Conservation (phyloP, 129 eudicot species). For the Logfia minima region DNA sequence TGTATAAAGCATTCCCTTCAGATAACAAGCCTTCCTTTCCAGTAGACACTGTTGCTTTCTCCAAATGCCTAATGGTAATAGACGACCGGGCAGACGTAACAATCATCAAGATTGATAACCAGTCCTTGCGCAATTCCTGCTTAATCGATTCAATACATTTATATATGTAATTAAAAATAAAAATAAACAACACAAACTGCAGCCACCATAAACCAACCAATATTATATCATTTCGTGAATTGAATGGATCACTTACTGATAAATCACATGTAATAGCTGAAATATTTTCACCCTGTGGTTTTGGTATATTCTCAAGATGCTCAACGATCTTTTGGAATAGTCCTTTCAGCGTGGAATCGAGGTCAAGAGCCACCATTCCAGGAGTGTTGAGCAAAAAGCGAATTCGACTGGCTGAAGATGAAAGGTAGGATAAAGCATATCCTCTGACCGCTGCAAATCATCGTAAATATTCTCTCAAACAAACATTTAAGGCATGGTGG, state of each 20-base stretch:
- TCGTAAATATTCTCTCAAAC: conserved; percentile 14
- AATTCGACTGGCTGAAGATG: conserved; percentile 92
- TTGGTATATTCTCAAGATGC: conserved; percentile 95
- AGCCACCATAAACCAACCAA: conserved; percentile 8
- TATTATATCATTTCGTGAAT: neutral
- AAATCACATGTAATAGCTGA: conserved; percentile 93
- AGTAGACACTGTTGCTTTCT: conserved; percentile 96
- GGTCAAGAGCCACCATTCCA: conserved; percentile 99
- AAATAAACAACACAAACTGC: conserved; percentile 17
- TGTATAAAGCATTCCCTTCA: conserved; percentile 97
- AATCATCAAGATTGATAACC: conserved; percentile 90
- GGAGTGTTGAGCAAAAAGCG: conserved; percentile 91
- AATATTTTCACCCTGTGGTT: conserved; percentile 98
- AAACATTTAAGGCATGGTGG: neutral
- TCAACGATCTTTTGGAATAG: conserved; percentile 91
- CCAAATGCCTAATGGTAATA: conserved; percentile 95
- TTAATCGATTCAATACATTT: conserved; percentile 17
- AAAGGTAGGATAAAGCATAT: conserved; percentile 87
- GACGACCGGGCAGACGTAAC: conserved; percentile 98
- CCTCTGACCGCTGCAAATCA: conserved; percentile 89
- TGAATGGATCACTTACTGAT: conserved; percentile 55
- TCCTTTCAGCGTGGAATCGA: conserved; percentile 83
- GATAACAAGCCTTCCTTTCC: conserved; percentile 97
- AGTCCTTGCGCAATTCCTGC: conserved; percentile 97
- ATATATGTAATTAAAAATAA: neutral